Base-by-base conservation (phyloP, 2,329 filamentous ascomycete genomes). In the Aspergillus novoparasiticus region DNA sequence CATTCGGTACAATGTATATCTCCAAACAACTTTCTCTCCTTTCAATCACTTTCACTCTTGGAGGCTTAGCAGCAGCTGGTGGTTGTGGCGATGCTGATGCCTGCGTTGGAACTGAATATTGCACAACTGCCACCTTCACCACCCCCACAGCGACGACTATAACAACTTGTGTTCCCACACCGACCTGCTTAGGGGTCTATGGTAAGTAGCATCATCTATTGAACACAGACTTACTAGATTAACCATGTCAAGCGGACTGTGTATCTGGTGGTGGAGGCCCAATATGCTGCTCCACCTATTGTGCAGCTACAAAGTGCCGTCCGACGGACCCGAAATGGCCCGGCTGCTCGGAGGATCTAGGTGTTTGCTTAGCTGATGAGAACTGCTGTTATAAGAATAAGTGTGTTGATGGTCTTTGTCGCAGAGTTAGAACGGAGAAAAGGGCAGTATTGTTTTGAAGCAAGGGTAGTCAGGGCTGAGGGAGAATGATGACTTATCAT, bases 361-460 rank as follows among this genome's bases (percentile, higher is more conserved):
- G 69, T 11, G 63, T 67, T 23, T 75, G 72, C 32, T 45, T 68
- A n/a, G 57, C 48, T 2, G 72, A 75, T 59, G 67, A 67, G 39
- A 68, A 72, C 39, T 75, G 72, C 51, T 75, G 73, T 34, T 74
- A 75, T 62, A 66, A 64, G 19, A 74, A 73, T 62, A 57, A 58
- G 26, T 74, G 72, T 65, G 61, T 71, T 3, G 58, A 66, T 4
- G 72, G 71, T 1, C 58, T 73, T 32, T 74, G 73, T 54, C 58
- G 57, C 14, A 58, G 62, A 30, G 14, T 53, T 4, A 34, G 3
- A 53, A 53, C 11, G 8, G 28, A 41, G 1, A n/a, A 36, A 16
- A 16, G 34, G 14, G 14, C 14, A 41, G 39, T 41, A 10, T 0
- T 41, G 16, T n/a, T 41, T n/a, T 41, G 19, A 41, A n/a, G 5